These are phyloP conservation scores for Senecio squalidus DNA, from an alignment of 140 eudicot species.

Conservation along the genomic window DNA sequence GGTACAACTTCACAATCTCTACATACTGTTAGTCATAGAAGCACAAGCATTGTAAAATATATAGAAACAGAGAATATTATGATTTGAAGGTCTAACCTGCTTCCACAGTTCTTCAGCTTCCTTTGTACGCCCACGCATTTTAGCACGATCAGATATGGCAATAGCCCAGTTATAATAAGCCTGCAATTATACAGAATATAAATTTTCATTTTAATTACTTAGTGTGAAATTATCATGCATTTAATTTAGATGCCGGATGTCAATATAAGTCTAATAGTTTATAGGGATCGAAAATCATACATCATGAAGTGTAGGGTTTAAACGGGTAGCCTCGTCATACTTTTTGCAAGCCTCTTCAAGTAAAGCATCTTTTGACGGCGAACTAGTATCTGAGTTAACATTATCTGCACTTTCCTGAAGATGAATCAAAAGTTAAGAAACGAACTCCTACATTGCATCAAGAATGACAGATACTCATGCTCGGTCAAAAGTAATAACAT, in stretches of 20 bases:
- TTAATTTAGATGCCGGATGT: not conserved
- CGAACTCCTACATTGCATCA: not conserved
- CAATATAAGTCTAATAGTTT: not conserved
- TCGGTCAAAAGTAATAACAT: not conserved
- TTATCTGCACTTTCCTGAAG: conserved; percentile 96
- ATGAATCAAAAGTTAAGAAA: conserved; percentile 9
- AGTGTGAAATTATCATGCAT: conserved; percentile 1
- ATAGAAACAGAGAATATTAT: not conserved
- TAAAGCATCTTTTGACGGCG: conserved; percentile 88
- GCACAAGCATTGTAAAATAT: conserved; percentile 1
- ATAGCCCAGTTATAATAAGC: conserved; percentile 94
- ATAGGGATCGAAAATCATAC: conserved; percentile 33
- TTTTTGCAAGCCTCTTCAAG: conserved; percentile 95
- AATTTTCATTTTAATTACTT: not conserved
- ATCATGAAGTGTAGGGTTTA: conserved; percentile 93
- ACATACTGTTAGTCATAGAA: conserved; percentile 7
- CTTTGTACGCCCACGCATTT: conserved; percentile 93
- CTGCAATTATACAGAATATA: conserved; percentile 13
- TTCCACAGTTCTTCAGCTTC: conserved; percentile 94
- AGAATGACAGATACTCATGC: conserved; percentile 8
- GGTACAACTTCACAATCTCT: conserved; percentile 1
- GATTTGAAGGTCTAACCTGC: conserved; percentile 26
- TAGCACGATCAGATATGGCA: conserved; percentile 91
- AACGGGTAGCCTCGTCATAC: conserved; percentile 83
- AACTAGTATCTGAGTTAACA: conserved; percentile 71